Evolutionary conservation across 176 grass and related monocot species (phyloP).

Genomic region (Thalia dealbata): DNA sequence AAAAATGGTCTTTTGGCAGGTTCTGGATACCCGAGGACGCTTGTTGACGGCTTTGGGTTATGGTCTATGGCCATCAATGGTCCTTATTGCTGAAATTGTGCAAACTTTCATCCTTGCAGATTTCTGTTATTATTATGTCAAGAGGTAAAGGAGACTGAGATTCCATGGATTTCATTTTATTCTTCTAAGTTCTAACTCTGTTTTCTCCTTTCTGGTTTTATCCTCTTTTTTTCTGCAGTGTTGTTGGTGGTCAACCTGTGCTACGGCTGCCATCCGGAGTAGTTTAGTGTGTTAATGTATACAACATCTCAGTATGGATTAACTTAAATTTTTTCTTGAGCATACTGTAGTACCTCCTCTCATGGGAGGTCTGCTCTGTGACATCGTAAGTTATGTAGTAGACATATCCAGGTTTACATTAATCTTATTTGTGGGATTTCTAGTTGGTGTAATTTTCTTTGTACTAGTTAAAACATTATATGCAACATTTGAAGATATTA

Average conservation of each 20-base stretch:
- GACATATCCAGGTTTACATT: neutral
- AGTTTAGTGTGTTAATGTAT: neutral
- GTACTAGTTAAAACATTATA: too few relatives aligned
- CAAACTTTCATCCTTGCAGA: constrained; percentile 6
- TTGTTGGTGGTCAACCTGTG: constrained; percentile 1
- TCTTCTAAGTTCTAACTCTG: neutral
- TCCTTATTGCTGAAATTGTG: constrained; percentile 2
- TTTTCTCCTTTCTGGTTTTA: neutral
- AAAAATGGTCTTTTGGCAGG: neutral
- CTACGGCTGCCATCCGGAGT: neutral
- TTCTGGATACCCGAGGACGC: constrained; percentile 3
- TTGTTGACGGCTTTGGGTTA: constrained; percentile 1
- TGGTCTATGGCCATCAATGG: neutral
- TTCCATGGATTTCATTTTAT: neutral
- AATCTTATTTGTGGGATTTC: neutral
- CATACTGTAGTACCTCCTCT: neutral
- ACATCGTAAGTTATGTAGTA: neutral
- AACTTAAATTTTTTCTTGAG: neutral
- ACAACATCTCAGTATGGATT: neutral
- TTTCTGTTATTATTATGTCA: constrained; percentile 6
- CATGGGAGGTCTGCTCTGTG: neutral
- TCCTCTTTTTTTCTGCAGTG: neutral
- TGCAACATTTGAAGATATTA: too few relatives aligned
- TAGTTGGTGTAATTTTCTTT: neutral
- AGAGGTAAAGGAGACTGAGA: neutral